Evolutionary conservation across 2,329 filamentous ascomycete species (phyloP), one percentile per base, ranked within the genome.

Genomic region (Colletotrichum sublineola): DNA sequence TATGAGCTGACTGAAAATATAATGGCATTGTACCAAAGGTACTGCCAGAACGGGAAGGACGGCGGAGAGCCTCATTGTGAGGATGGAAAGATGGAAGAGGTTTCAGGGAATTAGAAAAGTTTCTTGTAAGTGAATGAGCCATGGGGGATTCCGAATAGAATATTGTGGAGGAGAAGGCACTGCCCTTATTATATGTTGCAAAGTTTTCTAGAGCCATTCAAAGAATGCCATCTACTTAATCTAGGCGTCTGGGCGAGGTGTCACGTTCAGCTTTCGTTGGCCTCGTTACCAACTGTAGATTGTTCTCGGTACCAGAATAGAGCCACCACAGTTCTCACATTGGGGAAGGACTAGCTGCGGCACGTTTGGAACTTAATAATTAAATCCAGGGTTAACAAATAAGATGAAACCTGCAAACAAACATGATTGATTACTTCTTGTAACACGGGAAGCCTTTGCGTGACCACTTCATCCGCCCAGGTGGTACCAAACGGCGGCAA

Each of bases 1-100:
- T 36, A 74, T 66, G 6, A 76, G 68, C 38, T 71, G 68, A 57
- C 69, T 68, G 57, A 76, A 76, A 68, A 71, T 75, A 73, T 76
- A 77, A 62, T 77, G 73, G 48, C 73, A 70, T 7, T 65, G 42
- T 24, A 36, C 63, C 1, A 58, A 12, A 20, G 50, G 29, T 20
- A 33, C 12, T 3, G 18, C 63, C 24, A 52, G 48, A 18, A 31
- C 12, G 12, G 48, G 24, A 24, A 52, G 24, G 12, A 9, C 24
- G 12, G 1, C 24, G 24, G 24, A 52, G n/a, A 52, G 12, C 48
- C 14, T 52, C 48, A 52, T 52, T 4, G 0, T 31, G 11, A 29
- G 8, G n/a, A 8, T 11, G 20, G 8, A n/a, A n/a, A n/a, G 2
- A 9, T 8, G 8, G 11, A 4, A n/a, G 20, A 48, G 4, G 20